phyloP scores from a whole-genome alignment of 306 rosid species.

The Begonia loranthoides region DNA sequence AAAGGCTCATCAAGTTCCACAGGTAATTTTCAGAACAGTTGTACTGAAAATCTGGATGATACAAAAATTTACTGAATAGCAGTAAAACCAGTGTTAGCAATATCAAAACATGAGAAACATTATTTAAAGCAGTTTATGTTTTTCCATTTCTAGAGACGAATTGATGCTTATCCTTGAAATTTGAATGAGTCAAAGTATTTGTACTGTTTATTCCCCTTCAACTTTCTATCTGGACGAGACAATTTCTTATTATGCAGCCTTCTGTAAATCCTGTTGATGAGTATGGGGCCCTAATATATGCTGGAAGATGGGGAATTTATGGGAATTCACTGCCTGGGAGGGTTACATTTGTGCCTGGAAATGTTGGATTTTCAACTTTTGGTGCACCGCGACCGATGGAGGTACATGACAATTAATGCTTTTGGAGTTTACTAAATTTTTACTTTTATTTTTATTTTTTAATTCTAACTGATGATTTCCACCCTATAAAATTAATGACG shows the following conservation, averaged over 20 bases:
- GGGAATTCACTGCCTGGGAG: slow-evolving; percentile 88
- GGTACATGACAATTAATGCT: slow-evolving; percentile 32
- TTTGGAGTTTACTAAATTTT: slow-evolving; percentile 3
- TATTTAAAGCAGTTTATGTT: neutral
- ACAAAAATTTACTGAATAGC: too few species aligned
- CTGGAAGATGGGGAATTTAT: slow-evolving; percentile 92
- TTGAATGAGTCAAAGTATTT: neutral
- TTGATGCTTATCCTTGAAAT: too few species aligned
- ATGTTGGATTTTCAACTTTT: slow-evolving; percentile 73
- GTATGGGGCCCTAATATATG: slow-evolving; percentile 78
- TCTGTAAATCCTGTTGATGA: slow-evolving; percentile 69
- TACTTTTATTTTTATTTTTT: slow-evolving; percentile 11
- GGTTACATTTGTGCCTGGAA: slow-evolving; percentile 90
- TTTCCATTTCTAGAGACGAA: neutral
- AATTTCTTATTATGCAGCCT: slow-evolving; percentile 35
- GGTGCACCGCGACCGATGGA: slow-evolving; percentile 88
- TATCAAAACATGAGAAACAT: too few species aligned
- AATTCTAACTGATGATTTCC: slow-evolving; percentile 4
- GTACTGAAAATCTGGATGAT: too few species aligned
- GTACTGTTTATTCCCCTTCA: neutral
- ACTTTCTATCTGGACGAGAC: too few species aligned
- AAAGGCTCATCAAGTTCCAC: slow-evolving; percentile 45
- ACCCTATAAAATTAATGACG: neutral
- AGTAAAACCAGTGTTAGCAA: too few species aligned
- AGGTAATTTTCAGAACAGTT: slow-evolving; percentile 31